Conservation (phyloP, 2,329 filamentous ascomycete genomes). For the Westerdykella sp. region DNA sequence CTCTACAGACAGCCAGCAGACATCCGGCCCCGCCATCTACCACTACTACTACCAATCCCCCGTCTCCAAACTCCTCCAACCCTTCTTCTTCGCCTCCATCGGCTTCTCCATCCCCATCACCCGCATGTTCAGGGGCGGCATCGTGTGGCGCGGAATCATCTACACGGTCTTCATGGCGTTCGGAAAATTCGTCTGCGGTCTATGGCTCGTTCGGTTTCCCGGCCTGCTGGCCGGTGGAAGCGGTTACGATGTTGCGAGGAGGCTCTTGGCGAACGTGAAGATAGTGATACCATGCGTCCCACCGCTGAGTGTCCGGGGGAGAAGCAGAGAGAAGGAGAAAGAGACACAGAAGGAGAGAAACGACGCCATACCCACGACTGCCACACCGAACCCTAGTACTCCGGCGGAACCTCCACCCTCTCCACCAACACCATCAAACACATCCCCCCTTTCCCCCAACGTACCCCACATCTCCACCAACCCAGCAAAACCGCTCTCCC, state of each 20-base stretch:
- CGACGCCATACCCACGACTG: not conserved
- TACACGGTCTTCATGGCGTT: conserved; percentile 66
- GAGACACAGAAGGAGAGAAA: conserved; percentile 8
- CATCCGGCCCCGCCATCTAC: conserved; percentile 35
- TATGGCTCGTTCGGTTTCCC: conserved; percentile 36
- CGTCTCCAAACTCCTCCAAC: conserved; percentile 53
- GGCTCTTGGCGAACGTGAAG: no score
- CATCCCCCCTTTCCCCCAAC: not conserved
- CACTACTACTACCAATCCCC: conserved; percentile 43
- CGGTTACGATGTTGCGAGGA: no score
- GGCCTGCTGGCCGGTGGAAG: conserved; percentile 9
- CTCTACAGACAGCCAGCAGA: conserved; percentile 2
- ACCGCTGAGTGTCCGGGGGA: no score
- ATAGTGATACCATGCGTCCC: not conserved
- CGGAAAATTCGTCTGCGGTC: conserved; percentile 37
- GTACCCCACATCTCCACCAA: conserved; percentile 12
- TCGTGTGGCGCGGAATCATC: conserved; percentile 67
- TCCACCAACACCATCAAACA: not conserved
- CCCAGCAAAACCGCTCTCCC: conserved; percentile 49
- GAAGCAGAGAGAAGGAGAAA: no score
- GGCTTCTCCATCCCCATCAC: conserved; percentile 74
- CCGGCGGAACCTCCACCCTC: no score
- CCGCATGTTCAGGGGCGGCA: conserved; percentile 56
- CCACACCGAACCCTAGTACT: not conserved
- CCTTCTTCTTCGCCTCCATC: conserved; percentile 69